A percentile compares a stretch with the other conserved stretches of the same genome.
Evolutionary conservation across 495 filamentous ascomycete species (phyloP).

Genomic region (Parathielavia hyrcaniae): DNA sequence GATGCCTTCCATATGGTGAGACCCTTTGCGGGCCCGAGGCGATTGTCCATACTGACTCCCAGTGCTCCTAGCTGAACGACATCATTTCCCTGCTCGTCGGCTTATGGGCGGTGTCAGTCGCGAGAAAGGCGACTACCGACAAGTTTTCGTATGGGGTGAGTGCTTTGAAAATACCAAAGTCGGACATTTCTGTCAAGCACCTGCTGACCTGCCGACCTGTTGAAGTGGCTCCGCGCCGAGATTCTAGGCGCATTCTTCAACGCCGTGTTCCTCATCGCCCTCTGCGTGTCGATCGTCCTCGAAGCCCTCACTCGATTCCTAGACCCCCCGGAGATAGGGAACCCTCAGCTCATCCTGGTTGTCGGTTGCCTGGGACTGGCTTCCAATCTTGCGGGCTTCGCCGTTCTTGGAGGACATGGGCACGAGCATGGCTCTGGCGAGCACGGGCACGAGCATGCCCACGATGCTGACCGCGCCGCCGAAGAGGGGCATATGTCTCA

Average conservation of each 20-base stretch:
- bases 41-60: not conserved
- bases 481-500: constrained; percentile 28
- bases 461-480: constrained; percentile 32
- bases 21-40: not conserved
- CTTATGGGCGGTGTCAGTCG: constrained; percentile 89
- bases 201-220: constrained; percentile 32
- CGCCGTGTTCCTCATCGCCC: constrained; percentile 90
- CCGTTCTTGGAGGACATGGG: constrained; percentile 88
- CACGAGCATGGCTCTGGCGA: constrained; percentile 67
- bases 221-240: constrained; percentile 90
- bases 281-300: constrained; percentile 91
- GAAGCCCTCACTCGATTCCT: constrained; percentile 87
- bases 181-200: not conserved
- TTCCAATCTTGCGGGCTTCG: constrained; percentile 83
- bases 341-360: constrained; percentile 76
- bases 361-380: constrained; percentile 81
- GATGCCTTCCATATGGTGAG: constrained; percentile 97
- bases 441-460: constrained; percentile 35
- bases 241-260: constrained; percentile 93
- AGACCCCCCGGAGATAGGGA: constrained; percentile 76
- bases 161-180: constrained; percentile 1
- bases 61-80: constrained; percentile 68
- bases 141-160: constrained; percentile 90
- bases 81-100: constrained; percentile 89
- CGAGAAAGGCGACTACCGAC: constrained; percentile 70